Conservation (phyloP, 2,329 filamentous ascomycete species). For the Eutypella sp. region DNA sequence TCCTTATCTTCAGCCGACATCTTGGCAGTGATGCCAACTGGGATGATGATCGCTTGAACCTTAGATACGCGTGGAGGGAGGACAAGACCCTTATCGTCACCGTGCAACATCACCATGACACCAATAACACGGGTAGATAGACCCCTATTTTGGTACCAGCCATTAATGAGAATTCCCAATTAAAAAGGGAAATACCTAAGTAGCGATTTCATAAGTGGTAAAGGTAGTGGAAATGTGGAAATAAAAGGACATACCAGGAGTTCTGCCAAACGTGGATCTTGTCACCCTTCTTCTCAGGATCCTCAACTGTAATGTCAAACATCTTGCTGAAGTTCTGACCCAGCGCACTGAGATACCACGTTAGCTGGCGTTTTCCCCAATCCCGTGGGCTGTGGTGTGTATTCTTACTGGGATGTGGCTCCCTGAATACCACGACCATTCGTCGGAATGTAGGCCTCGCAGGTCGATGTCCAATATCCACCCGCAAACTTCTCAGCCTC, state of each 20-base stretch:
- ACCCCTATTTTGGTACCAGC: slow-evolving; percentile 46
- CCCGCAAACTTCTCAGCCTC: slow-evolving; percentile 98
- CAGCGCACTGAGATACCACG: slow-evolving; percentile 37
- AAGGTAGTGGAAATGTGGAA: too few relatives aligned
- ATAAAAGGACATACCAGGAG: slow-evolving; percentile 63
- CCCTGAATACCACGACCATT: slow-evolving; percentile 97
- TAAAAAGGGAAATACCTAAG: not conserved
- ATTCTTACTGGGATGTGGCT: slow-evolving; percentile 76
- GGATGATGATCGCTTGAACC: slow-evolving; percentile 80
- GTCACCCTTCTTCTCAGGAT: slow-evolving; percentile 74
- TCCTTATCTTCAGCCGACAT: slow-evolving; percentile 73
- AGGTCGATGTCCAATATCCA: slow-evolving; percentile 92
- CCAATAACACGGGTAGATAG: slow-evolving; percentile 95
- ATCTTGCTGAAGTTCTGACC: slow-evolving; percentile 99
- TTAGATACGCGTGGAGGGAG: slow-evolving; percentile 87
- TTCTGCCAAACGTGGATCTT: slow-evolving; percentile 95
- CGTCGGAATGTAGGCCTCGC: slow-evolving; percentile 93
- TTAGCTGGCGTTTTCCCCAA: slow-evolving; percentile 3
- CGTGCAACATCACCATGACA: slow-evolving; percentile 98
- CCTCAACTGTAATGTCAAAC: slow-evolving; percentile 97
- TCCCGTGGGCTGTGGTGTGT: not conserved
- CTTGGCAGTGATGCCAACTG: slow-evolving; percentile 89
- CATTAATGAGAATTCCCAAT: not conserved
- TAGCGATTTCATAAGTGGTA: not conserved
- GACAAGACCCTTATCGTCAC: slow-evolving; percentile 91